Evolutionary conservation across 371 early-diverging fungal species (phyloP).

Genomic region (Lichtheimia corymbifera): DNA sequence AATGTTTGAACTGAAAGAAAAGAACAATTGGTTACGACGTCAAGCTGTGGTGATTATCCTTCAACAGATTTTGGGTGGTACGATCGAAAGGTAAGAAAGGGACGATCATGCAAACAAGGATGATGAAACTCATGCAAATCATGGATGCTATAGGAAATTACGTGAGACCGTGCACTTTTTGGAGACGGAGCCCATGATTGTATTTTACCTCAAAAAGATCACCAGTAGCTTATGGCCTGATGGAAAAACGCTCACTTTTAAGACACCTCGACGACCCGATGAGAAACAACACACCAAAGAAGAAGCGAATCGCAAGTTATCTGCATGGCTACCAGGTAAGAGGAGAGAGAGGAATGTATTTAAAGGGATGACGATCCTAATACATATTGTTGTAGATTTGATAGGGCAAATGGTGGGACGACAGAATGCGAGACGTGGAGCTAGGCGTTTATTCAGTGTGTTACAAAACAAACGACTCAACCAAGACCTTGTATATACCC

Average conservation of each 20-base stretch:
- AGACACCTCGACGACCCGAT: conserved; percentile 50
- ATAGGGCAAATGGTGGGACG: conserved; percentile 83
- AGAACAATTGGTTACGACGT: conserved; percentile 85
- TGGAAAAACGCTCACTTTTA: conserved; percentile 36
- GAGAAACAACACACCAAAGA: conserved; percentile 57
- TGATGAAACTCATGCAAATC: neutral
- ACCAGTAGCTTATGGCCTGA: conserved; percentile 56
- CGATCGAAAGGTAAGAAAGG: conserved; percentile 70
- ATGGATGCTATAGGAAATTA: conserved; percentile 36
- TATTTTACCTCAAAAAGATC: conserved; percentile 36
- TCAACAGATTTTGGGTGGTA: conserved; percentile 84
- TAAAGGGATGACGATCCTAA: neutral
- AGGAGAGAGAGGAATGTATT: neutral
- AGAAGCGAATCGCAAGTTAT: conserved; percentile 67
- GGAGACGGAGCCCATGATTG: conserved; percentile 46
- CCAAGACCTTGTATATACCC: conserved; percentile 69
- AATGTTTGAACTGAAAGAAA: conserved; percentile 83
- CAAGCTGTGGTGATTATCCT: conserved; percentile 83
- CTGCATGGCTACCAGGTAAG: conserved; percentile 64
- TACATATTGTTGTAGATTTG: conserved; percentile 39
- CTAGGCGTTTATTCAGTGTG: conserved; percentile 67
- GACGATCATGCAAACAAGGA: neutral
- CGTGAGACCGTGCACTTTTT: conserved; percentile 42
- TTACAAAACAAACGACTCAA: conserved; percentile 81
- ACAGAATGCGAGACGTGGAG: conserved; percentile 81